Percentiles rank a stretch among this genome's conserved stretches.
Evolutionary conservation across 2,329 filamentous ascomycete genomes (phyloP).

Genomic region (Ophiosphaerella herpotricha): DNA sequence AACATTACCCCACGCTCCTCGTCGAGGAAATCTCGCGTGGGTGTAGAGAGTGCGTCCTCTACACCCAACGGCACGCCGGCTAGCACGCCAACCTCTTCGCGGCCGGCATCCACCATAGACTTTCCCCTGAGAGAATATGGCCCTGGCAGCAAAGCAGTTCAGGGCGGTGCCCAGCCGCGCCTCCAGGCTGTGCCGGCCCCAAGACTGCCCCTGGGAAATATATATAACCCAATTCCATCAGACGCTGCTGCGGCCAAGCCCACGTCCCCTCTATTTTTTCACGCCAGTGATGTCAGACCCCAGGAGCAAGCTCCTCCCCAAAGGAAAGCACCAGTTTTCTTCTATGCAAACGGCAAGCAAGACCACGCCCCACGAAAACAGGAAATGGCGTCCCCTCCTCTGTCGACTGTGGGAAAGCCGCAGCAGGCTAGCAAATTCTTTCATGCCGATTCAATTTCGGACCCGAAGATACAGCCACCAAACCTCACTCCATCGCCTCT

Average conservation of each 20-base stretch:
- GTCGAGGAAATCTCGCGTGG: constrained; percentile 66
- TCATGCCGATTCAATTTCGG: constrained; percentile 64
- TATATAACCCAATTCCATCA: constrained; percentile 31
- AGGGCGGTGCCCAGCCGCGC: constrained; percentile 37
- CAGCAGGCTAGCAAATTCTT: constrained; percentile 65
- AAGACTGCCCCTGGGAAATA: constrained; percentile 29
- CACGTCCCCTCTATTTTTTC: constrained; percentile 78
- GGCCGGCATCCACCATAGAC: constrained; percentile 41
- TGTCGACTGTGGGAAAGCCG: constrained; percentile 31
- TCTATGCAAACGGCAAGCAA: constrained; percentile 57
- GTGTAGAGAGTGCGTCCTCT: constrained; percentile 67
- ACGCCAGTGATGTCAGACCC: constrained; percentile 72
- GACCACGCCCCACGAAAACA: constrained; percentile 35
- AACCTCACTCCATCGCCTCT: constrained; percentile 38
- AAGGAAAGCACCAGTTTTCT: constrained; percentile 55
- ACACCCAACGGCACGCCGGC: constrained; percentile 68
- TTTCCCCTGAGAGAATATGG: constrained; percentile 33
- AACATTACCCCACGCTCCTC: constrained; percentile 82
- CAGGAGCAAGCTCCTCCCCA: constrained; percentile 40
- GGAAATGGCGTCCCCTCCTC: constrained; percentile 41
- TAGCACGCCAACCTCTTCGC: constrained; percentile 42
- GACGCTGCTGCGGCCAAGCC: constrained; percentile 31
- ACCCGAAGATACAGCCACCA: constrained; percentile 47
- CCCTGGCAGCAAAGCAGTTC: constrained; percentile 25
- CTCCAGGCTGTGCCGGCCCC: constrained; percentile 26